Evolutionary conservation across 78 protist species (phyloP), one percentile per base, ranked within the genome.

Genomic region (Isochrysis galbana): DNA sequence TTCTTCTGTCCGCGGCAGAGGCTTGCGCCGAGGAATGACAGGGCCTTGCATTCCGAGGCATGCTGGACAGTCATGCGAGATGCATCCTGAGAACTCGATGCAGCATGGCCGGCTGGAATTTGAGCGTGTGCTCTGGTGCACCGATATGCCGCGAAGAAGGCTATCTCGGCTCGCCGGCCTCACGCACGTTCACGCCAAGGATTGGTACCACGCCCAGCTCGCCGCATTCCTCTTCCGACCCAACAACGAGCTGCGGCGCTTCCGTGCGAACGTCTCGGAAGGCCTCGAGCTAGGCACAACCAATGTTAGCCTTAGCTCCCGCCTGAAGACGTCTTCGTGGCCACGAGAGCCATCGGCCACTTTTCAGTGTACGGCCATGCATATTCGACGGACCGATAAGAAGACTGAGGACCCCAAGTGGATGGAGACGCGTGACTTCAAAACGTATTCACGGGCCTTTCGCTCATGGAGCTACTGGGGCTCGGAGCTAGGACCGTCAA

Each of bases 161-260:
- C 46, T 77, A 14, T 21, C 84, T 3, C 46, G 47, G 21, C 14
- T 77, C 14, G 84, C 84, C 47, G 47, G 84, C 19, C 47, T 77
- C 34, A 25, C 7, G 84, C 34, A 17, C 46, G 84, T 77, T 26
- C 84, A 77, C 46, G 0, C 32, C 26, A 39, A 0, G n/a, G 84
- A 17, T 1, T 77, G 84, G 84, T 77, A 77, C 46, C 84, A 77
- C 46, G 84, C 84, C 47, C 84, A 77, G 84, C 45, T 77, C 47
- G 3, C 84, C 14, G 84, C 84, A 1, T 77, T 39, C 47, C 84
- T 77, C 84, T 77, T 77, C 84, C 84, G 84, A 3, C 84, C 84
- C 23, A 77, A 77, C 46, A 32, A 23, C 19, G 84, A 4, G 47
- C 4, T 77, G 44, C 84, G 84, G 2, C 47, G 3, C n/a, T 39